Base-by-base conservation (phyloP, 2,329 filamentous ascomycete species). In the Acarospora socialis region DNA sequence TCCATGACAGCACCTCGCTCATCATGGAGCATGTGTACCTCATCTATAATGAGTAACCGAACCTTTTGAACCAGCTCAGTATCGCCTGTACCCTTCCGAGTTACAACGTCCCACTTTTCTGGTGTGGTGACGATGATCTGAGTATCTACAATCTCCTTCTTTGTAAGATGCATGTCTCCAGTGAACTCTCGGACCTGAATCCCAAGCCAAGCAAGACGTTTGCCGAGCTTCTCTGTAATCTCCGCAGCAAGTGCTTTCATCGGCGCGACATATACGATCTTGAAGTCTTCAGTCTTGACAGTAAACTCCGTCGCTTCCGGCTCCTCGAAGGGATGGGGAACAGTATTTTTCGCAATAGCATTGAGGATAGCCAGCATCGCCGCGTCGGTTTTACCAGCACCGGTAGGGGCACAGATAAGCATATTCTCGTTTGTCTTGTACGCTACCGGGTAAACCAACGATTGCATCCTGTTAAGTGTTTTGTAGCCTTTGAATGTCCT, bases 41-140 rank as follows among this genome's bases (percentile, higher is more conserved):
- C 90, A 54, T 98, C 90, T 40, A 98, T 95, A 47, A 98, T 95
- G 38, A 98, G 68, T 2, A 98, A 65, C 7, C 87, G 75, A 15
- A 98, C 90, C 53, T 98, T 98, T 48, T 98, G 90, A 9, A 98
- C 92, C 3, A 98, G 70, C 51, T 95, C 90, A 0, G 90, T 95
- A 51, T 98, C 90, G 10, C 92, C 90, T 1, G 86, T 95, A 35
- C 87, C 92, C 57, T 95, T 98, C 39, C 90, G 71, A 3, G 90
- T 98, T 4, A 98, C 82, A 1, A 98, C 90, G 53, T 98, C 90
- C 92, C 92, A 98, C 57, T 98, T 98, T 58, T 98, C 90, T 21
- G 90, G 90, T 1, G 90, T 98, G 0, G 92, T 98, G 30, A 98
- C 90, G 38, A 99, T 93, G 44, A 99, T 90, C 51, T 98, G 90